Percentiles rank a stretch among this genome's conserved stretches.
Conservation (phyloP, 2,329 filamentous ascomycete species). For the Rhexocercosporidium sp. region DNA sequence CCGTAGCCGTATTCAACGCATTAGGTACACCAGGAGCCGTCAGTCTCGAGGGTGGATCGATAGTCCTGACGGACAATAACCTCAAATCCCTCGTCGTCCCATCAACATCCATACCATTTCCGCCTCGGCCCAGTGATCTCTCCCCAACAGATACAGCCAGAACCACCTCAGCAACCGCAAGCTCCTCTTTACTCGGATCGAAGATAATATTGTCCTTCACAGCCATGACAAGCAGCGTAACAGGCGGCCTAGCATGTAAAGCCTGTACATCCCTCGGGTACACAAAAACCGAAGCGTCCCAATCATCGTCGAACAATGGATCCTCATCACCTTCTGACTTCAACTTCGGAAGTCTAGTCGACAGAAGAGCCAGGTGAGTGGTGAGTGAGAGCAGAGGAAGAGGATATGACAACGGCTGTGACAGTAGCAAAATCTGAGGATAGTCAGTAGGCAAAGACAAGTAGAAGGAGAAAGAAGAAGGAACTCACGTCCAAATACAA, state of each 20-base stretch:
- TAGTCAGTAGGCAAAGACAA: neutral
- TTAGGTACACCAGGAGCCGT: slow-evolving; percentile 75
- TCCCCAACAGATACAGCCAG: slow-evolving; percentile 82
- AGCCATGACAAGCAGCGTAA: slow-evolving; percentile 88
- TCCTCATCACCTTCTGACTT: slow-evolving; percentile 94
- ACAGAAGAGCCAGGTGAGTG: slow-evolving; percentile 89
- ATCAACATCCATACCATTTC: slow-evolving; percentile 49
- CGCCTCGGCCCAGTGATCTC: slow-evolving; percentile 29
- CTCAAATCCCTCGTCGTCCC: slow-evolving; percentile 51
- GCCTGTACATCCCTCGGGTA: slow-evolving; percentile 54
- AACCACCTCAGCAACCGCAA: slow-evolving; percentile 89
- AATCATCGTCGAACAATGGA: slow-evolving; percentile 97
- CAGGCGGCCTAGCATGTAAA: slow-evolving; percentile 67
- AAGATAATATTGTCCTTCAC: slow-evolving; percentile 91
- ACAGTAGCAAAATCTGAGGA: slow-evolving; percentile 83
- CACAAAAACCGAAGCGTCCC: slow-evolving; percentile 80
- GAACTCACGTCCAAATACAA: slow-evolving; percentile 88
- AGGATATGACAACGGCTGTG: slow-evolving; percentile 90
- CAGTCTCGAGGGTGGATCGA: slow-evolving; percentile 75
- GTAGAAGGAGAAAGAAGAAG: neutral
- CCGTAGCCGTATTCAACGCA: slow-evolving; percentile 61
- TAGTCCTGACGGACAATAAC: slow-evolving; percentile 71
- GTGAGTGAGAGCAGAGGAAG: slow-evolving; percentile 91
- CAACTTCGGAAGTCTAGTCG: slow-evolving; percentile 81
- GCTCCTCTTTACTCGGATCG: slow-evolving; percentile 88